Base-by-base conservation (phyloP, 2,329 filamentous ascomycete species). In the Paecilomyces formosus region DNA sequence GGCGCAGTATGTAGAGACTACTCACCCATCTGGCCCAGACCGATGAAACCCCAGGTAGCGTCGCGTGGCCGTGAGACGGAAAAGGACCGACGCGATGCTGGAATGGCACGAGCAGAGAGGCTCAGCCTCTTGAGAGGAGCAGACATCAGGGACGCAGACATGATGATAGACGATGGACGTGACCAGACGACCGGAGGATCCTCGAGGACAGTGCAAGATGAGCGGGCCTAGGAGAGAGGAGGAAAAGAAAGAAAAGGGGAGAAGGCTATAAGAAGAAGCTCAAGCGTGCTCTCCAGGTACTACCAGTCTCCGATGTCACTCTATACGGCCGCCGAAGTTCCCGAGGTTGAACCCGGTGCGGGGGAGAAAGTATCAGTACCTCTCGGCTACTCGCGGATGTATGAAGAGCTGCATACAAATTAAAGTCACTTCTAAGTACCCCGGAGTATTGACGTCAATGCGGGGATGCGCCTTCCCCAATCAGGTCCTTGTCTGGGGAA, bases 11-110 rank as follows among this genome's bases (percentile, higher is more conserved):
- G 6, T 26, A 26, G 24, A 28, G 15, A 11, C 30, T 1, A 74
- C 77, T 51, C 75, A 84, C 82, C 83, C 83, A 85, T 85, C 69
- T 82, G 81, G 13, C 83, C 83, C 52, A 85, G 71, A 13, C 83
- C 83, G 59, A 85, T 80, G 65, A 85, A 85, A 0, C 82, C 83
- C 78, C 80, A 85, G 65, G 79, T 79, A 61, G 78, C 77, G 66
- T 78, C 73, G 55, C 74, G 74, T 28, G 65, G 67, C n/a, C 68
- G 53, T 6, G 79, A 79, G 4, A 72, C 74, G 26, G 81, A 81
- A 63, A 85, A 84, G 30, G 69, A 63, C 58, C 75, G 64, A 51
- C 63, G 57, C 52, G 63, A 39, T 33, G 24, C 13, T 4, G 39
- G 39, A 21, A 21, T 12, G 22, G 11, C 9, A 21, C 24, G 50